Evolutionary conservation across 2,329 filamentous ascomycete species (phyloP), one percentile per base, ranked within the genome.

Genomic region (Colletotrichum lini): DNA sequence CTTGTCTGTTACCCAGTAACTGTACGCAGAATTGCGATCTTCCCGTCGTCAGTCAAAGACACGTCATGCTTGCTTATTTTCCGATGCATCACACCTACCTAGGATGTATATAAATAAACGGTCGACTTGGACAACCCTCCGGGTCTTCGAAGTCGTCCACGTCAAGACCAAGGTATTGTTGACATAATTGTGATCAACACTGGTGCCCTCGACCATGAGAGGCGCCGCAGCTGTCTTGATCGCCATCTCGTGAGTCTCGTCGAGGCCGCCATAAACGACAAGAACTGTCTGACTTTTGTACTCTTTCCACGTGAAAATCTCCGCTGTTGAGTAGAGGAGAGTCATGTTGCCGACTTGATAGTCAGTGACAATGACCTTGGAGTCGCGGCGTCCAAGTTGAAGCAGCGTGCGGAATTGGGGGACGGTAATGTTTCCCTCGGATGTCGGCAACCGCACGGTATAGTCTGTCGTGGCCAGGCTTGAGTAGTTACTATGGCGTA

Each of bases 301-400:
- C 62, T 87, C 85, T 78, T 94, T 91, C 88, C 91, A 92, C 0
- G 91, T 93, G 72, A 91, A 89, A 30, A 94, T 87, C 75, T 94
- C 92, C 0, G 90, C 90, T 2, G 92, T 91, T 0, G 90, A 93
- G 79, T 93, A 94, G 0, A 93, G 78, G 18, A 94, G 76, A 1
- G 83, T 87, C 6, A 83, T 80, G n/a, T 86, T 85, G 0, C 89
- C 90, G 57, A 93, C 80, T 15, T 88, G 83, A 70, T 93, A 94
- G 74, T 94, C 90, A 0, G 87, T 90, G 4, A 93, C 87, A 75
- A 92, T 89, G 52, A 92, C 86, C 80, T 89, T 93, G 0, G 91
- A 92, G 76, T 94, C 92, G 26, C 91, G 83, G 0, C 91, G 88
- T 49, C 86, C 85, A 5, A 94, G 79, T 0, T 85, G 87, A 12